Conservation (phyloP, 2,329 filamentous ascomycete genomes). For the Exophiala viscosa region DNA sequence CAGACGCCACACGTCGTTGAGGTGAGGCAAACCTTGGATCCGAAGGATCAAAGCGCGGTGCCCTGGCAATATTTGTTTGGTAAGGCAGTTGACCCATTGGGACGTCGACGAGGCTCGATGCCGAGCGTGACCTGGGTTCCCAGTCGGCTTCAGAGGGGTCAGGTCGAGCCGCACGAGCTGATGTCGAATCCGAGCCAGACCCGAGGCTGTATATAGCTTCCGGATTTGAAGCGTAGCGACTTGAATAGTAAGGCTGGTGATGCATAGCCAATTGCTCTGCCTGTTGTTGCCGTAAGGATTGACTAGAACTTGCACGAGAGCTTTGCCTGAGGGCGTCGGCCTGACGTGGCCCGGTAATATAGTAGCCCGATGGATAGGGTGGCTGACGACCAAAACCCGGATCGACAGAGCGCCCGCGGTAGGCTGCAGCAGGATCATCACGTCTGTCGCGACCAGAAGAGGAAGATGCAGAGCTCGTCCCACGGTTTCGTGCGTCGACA, state of each 20-base stretch:
- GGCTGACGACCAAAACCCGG: constrained; percentile 39
- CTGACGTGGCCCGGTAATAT: constrained; percentile 33
- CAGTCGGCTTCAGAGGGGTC: constrained; percentile 50
- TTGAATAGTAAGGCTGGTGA: constrained; percentile 29
- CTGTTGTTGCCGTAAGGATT: constrained; percentile 36
- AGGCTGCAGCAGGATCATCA: constrained; percentile 20
- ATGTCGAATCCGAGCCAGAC: constrained; percentile 31
- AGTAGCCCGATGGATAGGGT: constrained; percentile 47
- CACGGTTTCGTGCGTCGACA: constrained; percentile 19
- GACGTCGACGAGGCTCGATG: constrained; percentile 34
- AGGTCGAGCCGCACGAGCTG: constrained; percentile 37
- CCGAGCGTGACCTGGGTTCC: constrained; percentile 40
- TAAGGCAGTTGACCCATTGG: constrained; percentile 33
- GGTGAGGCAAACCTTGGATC: constrained; percentile 33
- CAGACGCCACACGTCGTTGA: constrained; percentile 42
- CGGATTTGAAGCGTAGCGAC: constrained; percentile 34
- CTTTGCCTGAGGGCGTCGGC: constrained; percentile 37
- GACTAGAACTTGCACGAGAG: constrained; percentile 43
- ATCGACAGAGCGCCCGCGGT: constrained; percentile 30
- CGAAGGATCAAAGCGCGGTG: constrained; percentile 29
- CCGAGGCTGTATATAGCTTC: constrained; percentile 33
- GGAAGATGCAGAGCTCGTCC: constrained; percentile 19
- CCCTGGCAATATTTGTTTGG: constrained; percentile 31
- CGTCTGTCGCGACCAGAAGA: constrained; percentile 16
- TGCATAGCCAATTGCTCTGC: constrained; percentile 22